Evolutionary conservation across 2,329 filamentous ascomycete species (phyloP), one percentile per base, ranked within the genome.

Genomic region (Neofusicoccum ribis): DNA sequence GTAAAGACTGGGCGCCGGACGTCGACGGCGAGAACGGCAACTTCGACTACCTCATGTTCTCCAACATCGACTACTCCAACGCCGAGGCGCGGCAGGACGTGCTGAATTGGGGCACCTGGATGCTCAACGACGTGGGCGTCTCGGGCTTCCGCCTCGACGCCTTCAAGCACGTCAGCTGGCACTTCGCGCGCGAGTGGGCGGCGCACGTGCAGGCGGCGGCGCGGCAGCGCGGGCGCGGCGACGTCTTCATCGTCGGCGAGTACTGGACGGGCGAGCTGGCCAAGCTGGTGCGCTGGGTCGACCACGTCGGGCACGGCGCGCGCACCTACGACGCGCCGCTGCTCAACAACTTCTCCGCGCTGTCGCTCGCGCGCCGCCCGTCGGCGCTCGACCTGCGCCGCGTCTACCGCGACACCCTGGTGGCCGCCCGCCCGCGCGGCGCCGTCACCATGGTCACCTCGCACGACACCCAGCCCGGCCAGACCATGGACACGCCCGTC

Each of bases 361-460:
- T 89, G 52, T 89, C 86, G 5, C 84, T 82, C 65, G 83, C 80
- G 3, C 23, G 23, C 14, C 54, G 39, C 8, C 41, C 41, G 85
- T 81, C 20, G 23, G 20, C 23, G 39, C 15, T 47, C 1, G 89
- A 92, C 73, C 76, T 92, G 39, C 79, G 88, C 15, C 81, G 80
- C 59, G 81, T 91, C 1, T 89, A 90, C 70, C 82, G 88, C 51
- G 78, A 80, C 41, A 86, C 87, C 0, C 76, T 91, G 64, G 86
- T 89, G 0, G 70, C 84, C 27, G 74, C 73, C 14, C 78, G 80
- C 56, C 87, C 87, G 0, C 73, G 81, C 2, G 83, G 85, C 70
- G 84, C 87, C 7, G 85, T 89, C 76, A 91, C 89, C 0, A 82
- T 91, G 4, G 88, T 91, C 0, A 87, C 87, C 76, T 91, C 90